Evolutionary conservation across 106 monocot species (phyloP).

Genomic region (Dendrobium officinale): DNA sequence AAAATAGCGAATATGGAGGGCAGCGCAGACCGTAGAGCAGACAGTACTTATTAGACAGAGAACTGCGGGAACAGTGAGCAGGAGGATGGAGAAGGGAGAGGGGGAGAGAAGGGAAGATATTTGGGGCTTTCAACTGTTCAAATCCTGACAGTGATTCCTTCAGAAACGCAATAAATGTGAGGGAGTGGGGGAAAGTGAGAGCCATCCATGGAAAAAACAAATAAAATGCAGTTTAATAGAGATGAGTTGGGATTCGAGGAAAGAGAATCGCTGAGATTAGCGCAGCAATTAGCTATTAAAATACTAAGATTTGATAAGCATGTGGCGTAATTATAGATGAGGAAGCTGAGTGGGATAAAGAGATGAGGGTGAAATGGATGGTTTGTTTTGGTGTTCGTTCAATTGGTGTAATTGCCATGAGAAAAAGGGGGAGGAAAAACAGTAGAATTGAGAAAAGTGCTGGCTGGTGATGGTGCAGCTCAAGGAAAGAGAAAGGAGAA

Average conservation of each 20-base stretch:
- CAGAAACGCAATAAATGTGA: conserved; percentile 6
- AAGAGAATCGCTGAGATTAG: background rate
- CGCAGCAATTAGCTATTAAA: no score
- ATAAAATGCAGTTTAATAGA: background rate
- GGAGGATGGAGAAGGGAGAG: background rate
- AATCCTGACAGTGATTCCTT: conserved; percentile 6
- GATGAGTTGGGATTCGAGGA: background rate
- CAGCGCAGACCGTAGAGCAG: background rate
- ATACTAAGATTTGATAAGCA: no score
- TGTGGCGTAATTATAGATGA: no score
- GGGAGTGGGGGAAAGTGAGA: background rate
- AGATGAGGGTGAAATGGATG: background rate
- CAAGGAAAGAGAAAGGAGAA: no score
- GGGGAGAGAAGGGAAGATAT: background rate
- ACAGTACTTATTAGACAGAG: background rate
- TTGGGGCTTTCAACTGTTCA: background rate
- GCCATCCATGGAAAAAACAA: background rate
- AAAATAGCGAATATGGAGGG: background rate
- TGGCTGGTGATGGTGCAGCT: no score
- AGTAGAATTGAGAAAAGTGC: no score
- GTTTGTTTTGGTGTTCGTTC: background rate
- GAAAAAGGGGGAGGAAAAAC: background rate
- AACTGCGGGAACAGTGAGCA: background rate
- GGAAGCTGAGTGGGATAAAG: background rate
- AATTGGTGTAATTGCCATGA: background rate